Percentiles rank a stretch among this genome's conserved stretches.
Evolutionary conservation across 2,329 filamentous ascomycete species (phyloP).

Genomic region (Epichloe amarillans): DNA sequence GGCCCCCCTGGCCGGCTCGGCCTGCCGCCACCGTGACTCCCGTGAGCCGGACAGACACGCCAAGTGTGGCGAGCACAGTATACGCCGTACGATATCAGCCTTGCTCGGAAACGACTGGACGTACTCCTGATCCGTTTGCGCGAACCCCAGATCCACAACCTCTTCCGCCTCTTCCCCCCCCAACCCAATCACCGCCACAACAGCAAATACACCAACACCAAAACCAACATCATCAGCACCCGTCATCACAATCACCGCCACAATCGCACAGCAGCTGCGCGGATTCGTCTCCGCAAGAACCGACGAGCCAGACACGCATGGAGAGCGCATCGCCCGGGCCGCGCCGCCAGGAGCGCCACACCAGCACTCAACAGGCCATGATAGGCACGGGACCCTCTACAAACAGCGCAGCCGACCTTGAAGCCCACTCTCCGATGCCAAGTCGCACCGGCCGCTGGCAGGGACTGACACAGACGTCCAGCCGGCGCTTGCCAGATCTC

Average conservation of each 20-base stretch:
- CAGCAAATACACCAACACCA: neutral
- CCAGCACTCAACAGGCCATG: constrained; percentile 8
- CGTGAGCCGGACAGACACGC: constrained; percentile 47
- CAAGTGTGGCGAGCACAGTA: constrained; percentile 49
- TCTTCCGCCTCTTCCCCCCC: constrained; percentile 6
- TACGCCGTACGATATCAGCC: constrained; percentile 51
- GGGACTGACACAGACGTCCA: constrained; percentile 2
- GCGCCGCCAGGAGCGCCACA: constrained; percentile 2
- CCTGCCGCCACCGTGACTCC: constrained; percentile 42
- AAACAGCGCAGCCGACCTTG: constrained; percentile 13
- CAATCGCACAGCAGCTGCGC: constrained; percentile 7
- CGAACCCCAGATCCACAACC: constrained; percentile 26
- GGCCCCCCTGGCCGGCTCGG: constrained; percentile 44
- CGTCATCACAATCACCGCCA: neutral
- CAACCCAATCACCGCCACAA: neutral
- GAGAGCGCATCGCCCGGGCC: constrained; percentile 14
- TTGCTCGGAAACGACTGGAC: constrained; percentile 36
- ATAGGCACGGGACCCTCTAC: constrained; percentile 9
- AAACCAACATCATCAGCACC: neutral
- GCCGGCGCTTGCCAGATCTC: neutral
- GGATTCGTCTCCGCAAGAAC: constrained; percentile 21
- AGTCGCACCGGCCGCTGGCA: constrained; percentile 16
- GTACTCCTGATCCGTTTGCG: constrained; percentile 27
- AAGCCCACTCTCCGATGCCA: constrained; percentile 14
- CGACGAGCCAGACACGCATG: constrained; percentile 13